phyloP scores from a whole-genome alignment of 768 basidiomycete species.

The Mycena chlorophos region DNA sequence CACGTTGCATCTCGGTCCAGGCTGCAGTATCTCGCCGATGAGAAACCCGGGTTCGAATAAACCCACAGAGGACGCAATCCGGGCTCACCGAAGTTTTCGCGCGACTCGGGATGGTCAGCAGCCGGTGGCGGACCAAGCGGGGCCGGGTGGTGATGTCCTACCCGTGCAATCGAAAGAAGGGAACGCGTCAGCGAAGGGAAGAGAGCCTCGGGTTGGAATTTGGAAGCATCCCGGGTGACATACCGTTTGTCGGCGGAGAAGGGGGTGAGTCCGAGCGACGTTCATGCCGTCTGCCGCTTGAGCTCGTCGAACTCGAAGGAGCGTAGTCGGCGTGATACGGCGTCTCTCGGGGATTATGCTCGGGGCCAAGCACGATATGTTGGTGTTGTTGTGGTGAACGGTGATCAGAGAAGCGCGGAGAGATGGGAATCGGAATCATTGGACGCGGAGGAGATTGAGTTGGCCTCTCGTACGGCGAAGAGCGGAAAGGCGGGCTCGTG shows the following conservation, averaged over 20 bases:
- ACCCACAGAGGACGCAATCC: not conserved
- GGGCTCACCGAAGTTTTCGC: conserved; percentile 18
- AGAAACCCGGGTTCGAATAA: not conserved
- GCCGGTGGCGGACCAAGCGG: not conserved
- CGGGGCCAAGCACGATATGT: not conserved
- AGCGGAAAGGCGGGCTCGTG: not conserved
- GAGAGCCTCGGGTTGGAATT: no score
- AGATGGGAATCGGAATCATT: not conserved
- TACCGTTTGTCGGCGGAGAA: not conserved
- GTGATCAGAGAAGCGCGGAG: not conserved
- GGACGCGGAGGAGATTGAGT: not conserved
- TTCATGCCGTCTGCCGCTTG: not conserved
- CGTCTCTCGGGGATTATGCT: not conserved
- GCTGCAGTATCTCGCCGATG: conserved; percentile 9
- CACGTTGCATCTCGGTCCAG: conserved; percentile 24
- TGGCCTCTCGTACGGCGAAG: not conserved
- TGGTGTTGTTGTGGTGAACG: not conserved
- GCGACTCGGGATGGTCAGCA: not conserved
- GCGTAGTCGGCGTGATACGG: not conserved
- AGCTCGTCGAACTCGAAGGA: not conserved
- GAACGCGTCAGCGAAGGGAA: no score
- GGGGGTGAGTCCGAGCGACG: not conserved
- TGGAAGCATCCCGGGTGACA: not conserved
- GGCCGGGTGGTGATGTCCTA: not conserved
- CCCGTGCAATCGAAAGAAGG: no score